phyloP scores from a whole-genome alignment of 768 basidiomycete species.

The Mycena kentingensis region DNA sequence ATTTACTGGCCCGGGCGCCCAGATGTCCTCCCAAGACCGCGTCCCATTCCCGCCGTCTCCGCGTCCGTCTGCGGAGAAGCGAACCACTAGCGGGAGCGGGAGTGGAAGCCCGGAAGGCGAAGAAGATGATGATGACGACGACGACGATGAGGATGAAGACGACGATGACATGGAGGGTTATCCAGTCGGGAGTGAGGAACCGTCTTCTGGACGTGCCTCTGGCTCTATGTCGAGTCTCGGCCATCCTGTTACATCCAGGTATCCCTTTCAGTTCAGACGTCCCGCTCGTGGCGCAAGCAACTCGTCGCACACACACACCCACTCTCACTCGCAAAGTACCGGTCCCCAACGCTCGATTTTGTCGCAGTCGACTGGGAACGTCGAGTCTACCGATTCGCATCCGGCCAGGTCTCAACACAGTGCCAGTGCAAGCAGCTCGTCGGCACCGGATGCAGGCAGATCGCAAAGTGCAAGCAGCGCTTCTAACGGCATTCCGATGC shows the following conservation, averaged over 20 bases:
- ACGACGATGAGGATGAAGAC: conserved; percentile 34
- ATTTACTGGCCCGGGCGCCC: conserved; percentile 62
- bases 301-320: conserved; percentile 42
- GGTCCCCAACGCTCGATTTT: conserved; percentile 34
- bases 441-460: conserved; percentile 40
- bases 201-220: conserved; percentile 65
- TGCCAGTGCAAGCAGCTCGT: conserved; percentile 27
- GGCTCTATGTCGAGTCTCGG: conserved; percentile 87
- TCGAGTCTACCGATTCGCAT: conserved; percentile 62
- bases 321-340: conserved; percentile 33
- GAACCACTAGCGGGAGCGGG: conserved; percentile 30
- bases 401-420: conserved; percentile 43
- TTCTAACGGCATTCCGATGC: conserved; percentile 41
- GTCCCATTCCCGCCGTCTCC: conserved; percentile 80
- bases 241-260: conserved; percentile 68
- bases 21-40: conserved; percentile 59
- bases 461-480: conserved; percentile 29
- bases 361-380: conserved; percentile 66
- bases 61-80: conserved; percentile 42
- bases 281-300: conserved; percentile 46
- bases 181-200: conserved; percentile 43
- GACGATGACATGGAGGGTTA: conserved; percentile 38
- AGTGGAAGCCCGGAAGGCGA: conserved; percentile 34
- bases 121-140: conserved; percentile 48
- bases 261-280: conserved; percentile 68